These are phyloP conservation scores for Eucalyptus virginea DNA, from an alignment of 345 rosid species.

Conservation along the genomic window DNA sequence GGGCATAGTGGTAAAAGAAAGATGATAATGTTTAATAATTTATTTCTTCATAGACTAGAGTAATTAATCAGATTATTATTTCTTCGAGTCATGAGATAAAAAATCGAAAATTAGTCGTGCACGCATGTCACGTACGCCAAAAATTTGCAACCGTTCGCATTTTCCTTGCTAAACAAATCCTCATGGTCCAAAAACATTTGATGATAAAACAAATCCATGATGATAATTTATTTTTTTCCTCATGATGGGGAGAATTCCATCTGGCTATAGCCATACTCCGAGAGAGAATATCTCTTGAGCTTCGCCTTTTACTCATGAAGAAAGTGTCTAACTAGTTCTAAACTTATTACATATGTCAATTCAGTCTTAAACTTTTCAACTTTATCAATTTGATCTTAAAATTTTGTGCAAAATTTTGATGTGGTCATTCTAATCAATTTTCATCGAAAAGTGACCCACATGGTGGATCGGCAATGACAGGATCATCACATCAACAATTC, in stretches of 20 bases:
- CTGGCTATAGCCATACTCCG: not conserved
- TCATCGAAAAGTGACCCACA: not conserved
- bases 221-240: not conserved
- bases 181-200: not conserved
- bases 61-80: not conserved
- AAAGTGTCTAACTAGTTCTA: not conserved
- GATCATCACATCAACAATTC: not conserved
- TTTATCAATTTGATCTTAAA: accelerated
- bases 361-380: not conserved
- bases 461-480: accelerated
- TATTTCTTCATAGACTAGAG: not conserved
- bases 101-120: not conserved
- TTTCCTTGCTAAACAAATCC: not conserved
- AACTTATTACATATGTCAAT: not conserved
- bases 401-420: not conserved
- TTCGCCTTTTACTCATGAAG: not conserved
- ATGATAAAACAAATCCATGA: not conserved
- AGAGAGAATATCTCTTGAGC: not conserved
- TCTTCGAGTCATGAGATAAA: not conserved
- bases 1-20: not conserved
- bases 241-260: not conserved
- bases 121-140: not conserved
- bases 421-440: not conserved
- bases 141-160: not conserved
- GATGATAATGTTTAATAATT: not conserved